A percentile compares a stretch with the other conserved stretches of the same genome.
Conservation (phyloP, 1,284 basidiomycete genomes). For the Blastosporella zonata region DNA sequence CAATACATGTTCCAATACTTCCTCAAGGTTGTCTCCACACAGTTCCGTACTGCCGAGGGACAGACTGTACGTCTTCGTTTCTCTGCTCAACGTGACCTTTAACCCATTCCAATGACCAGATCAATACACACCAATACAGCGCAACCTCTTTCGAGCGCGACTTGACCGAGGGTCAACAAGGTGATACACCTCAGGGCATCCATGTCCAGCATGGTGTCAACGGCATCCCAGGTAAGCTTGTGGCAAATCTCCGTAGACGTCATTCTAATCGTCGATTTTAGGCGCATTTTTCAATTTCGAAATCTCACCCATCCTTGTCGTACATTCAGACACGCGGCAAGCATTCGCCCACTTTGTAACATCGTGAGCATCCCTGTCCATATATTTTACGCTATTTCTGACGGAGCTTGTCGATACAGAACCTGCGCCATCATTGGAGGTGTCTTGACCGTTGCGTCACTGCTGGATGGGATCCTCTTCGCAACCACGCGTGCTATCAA, state of each 20-base stretch:
- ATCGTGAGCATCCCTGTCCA: constrained; percentile 57
- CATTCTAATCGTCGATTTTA: constrained; percentile 19
- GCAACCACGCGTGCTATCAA: constrained; percentile 68
- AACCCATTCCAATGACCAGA: constrained; percentile 34
- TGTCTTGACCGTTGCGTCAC: constrained; percentile 90
- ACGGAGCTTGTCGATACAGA: constrained; percentile 36
- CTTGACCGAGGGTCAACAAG: constrained; percentile 56
- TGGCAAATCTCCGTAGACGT: constrained; percentile 9
- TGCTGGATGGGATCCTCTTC: constrained; percentile 90
- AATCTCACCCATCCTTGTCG: constrained; percentile 94
- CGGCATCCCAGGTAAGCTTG: constrained; percentile 69
- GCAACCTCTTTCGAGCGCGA: constrained; percentile 96
- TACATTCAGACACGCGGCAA: constrained; percentile 88
- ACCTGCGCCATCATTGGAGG: constrained; percentile 98
- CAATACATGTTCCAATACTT: constrained; percentile 97
- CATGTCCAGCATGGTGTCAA: constrained; percentile 78
- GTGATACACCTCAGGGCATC: constrained; percentile 68
- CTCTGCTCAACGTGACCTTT: constrained; percentile 3
- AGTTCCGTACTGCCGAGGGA: constrained; percentile 81
- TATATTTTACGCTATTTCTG: constrained; percentile 6
- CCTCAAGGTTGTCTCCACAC: constrained; percentile 94
- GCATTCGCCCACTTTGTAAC: constrained; percentile 97
- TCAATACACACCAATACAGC: constrained; percentile 89
- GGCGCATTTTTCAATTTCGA: constrained; percentile 96
- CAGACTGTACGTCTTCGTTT: constrained; percentile 50